Evolutionary conservation across 306 rosid genomes (phyloP), one percentile per base, ranked within the genome.

Genomic region (Erythrophleum fordii): DNA sequence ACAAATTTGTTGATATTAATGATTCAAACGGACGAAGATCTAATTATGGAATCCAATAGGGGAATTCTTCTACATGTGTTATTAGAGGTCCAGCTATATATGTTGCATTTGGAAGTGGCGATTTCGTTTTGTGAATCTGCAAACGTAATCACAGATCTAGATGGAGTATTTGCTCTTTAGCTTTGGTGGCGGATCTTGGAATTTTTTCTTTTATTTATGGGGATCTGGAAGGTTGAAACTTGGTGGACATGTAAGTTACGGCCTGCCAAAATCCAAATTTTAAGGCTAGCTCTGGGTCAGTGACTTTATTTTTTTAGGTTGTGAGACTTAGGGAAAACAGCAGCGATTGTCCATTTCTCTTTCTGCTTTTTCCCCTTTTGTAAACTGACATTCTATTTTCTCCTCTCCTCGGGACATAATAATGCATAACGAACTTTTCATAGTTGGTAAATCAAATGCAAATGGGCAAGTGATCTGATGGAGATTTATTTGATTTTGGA

Each of bases 401-500:
- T 39, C 7, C 48, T n/a, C 26, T 14, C 52, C 34, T 6, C 61
- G 51, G 56, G 44, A 26, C 70, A 29, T 77, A 69, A 44, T 12
- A 72, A 34, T 60, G 49, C 51, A 22, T 17, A 12, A 77, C 83
- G 25, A 35, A 45, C 14, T 72, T 84, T 71, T 69, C 59, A 23
- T 67, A 46, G 23, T 76, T 52, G 55, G 64, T 61, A 45, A 81
- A 64, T 31, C 46, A 20, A 78, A 77, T 64, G 39, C 49, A 59
- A 81, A 56, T 48, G 41, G 78, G 59, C 48, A 71, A 76, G 72
- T 81, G 55, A 62, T 65, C 23, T 48, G 78, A 28, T 69, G 78
- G 77, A 56, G 44, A 45, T 11, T n/a, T 45, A 31, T 73, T 23
- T 68, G 31, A 70, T 72, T 31, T 45, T 81, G 31, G 74, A 35